A percentile compares a stretch with the other conserved stretches of the same genome.
Evolutionary conservation across 345 rosid species (phyloP).

Genomic region (Euphorbia lathyris): DNA sequence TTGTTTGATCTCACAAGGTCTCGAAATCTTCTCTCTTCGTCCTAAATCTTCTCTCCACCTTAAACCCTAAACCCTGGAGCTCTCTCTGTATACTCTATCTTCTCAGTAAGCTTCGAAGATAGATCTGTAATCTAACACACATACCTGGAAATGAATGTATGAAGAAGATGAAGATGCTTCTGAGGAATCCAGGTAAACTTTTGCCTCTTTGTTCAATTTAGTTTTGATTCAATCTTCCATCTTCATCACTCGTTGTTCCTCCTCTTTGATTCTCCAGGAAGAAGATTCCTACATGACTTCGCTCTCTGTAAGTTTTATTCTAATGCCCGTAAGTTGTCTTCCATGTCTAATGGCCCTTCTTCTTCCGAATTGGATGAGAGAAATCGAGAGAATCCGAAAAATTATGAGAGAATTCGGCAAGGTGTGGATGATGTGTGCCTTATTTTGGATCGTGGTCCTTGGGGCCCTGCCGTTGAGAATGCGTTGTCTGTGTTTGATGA

Average conservation of each 20-base stretch:
- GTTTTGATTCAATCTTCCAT: background rate
- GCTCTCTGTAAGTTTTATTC: slow-evolving; percentile 20
- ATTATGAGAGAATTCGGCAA: slow-evolving; percentile 31
- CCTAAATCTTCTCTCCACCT: background rate
- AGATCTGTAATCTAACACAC: background rate
- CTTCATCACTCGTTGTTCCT: background rate
- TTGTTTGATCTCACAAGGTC: too few species aligned
- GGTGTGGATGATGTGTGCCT: slow-evolving; percentile 48
- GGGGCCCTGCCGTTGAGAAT: slow-evolving; percentile 69
- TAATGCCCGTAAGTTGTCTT: slow-evolving; percentile 32
- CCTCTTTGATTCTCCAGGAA: slow-evolving; percentile 35
- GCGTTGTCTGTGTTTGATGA: slow-evolving; percentile 48
- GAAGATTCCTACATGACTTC: slow-evolving; percentile 12
- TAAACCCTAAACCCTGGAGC: background rate
- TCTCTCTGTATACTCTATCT: background rate
- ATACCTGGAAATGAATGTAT: background rate
- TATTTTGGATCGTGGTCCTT: slow-evolving; percentile 56
- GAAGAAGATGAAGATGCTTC: slow-evolving; percentile 22
- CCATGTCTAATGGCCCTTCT: slow-evolving; percentile 33
- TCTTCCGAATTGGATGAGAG: slow-evolving; percentile 26
- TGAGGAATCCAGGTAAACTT: slow-evolving; percentile 19
- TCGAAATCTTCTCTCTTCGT: background rate
- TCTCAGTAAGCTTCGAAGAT: background rate
- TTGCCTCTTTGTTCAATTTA: background rate
- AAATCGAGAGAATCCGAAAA: slow-evolving; percentile 35